Percentiles rank a stretch among this genome's conserved stretches.
phyloP scores from a whole-genome alignment of 2,329 filamentous ascomycete species.

The Cladophialophora immunda region DNA sequence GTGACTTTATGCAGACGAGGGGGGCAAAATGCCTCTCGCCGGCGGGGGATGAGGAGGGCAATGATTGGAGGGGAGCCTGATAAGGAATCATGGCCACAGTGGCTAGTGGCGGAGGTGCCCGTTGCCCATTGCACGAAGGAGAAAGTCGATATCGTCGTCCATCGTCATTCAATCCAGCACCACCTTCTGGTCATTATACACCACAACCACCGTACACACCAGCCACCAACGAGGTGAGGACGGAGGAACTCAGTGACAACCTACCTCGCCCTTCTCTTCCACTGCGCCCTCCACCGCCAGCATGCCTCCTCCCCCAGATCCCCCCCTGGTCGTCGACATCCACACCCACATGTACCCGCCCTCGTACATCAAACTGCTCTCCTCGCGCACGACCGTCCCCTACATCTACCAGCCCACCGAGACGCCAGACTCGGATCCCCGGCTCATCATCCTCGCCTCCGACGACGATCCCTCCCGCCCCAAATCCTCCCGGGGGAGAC shows the following conservation, averaged over 20 bases:
- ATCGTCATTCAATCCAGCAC: neutral
- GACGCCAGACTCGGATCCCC: conserved; percentile 44
- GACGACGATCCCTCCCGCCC: conserved; percentile 53
- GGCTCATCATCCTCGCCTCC: conserved; percentile 57
- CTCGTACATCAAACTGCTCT: conserved; percentile 66
- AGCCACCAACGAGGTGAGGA: neutral
- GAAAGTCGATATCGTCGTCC: neutral
- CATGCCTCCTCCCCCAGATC: neutral
- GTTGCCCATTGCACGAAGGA: neutral
- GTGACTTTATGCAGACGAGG: neutral
- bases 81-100: conserved; percentile 17
- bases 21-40: neutral
- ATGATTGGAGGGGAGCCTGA: conserved; percentile 12
- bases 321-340: conserved; percentile 61
- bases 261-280: neutral
- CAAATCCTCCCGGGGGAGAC: conserved; percentile 70
- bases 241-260: neutral
- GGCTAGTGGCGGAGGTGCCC: conserved; percentile 22
- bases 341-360: conserved; percentile 72
- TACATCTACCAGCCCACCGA: conserved; percentile 54
- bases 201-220: neutral
- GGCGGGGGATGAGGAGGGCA: neutral
- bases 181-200: neutral
- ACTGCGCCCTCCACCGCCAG: neutral
- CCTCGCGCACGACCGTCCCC: conserved; percentile 58